Conservation (phyloP, 2,329 filamentous ascomycete species). For the Fusarium redolens region DNA sequence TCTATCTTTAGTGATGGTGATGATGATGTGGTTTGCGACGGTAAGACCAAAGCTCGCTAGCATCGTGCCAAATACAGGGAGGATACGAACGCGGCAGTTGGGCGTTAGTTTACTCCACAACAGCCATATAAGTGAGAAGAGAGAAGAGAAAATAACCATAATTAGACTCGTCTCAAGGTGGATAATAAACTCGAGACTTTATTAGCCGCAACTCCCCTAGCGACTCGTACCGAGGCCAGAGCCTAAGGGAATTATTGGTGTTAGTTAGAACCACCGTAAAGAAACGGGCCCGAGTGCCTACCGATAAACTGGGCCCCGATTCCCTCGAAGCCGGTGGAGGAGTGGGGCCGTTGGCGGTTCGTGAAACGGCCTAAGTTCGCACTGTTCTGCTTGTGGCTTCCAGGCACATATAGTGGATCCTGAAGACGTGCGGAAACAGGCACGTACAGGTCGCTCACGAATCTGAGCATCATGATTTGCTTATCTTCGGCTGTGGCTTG, state of each 20-base stretch:
- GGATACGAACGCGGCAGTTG: slow-evolving; percentile 92
- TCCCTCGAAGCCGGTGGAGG: not conserved
- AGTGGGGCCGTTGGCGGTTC: not conserved
- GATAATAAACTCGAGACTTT: not conserved
- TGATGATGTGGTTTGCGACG: slow-evolving; percentile 90
- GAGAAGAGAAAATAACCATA: not conserved
- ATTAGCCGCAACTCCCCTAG: not conserved
- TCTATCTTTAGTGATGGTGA: slow-evolving; percentile 68
- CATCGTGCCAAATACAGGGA: slow-evolving; percentile 96
- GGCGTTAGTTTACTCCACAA: slow-evolving; percentile 54
- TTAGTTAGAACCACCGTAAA: not conserved
- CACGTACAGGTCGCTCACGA: not conserved
- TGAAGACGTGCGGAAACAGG: slow-evolving; percentile 1
- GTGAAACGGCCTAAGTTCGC: not conserved
- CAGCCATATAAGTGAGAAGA: not conserved
- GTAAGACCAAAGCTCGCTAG: slow-evolving; percentile 94
- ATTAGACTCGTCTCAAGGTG: not conserved
- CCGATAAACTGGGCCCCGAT: slow-evolving; percentile 1
- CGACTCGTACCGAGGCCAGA: not conserved
- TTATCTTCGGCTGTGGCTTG: not conserved
- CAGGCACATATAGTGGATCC: not conserved
- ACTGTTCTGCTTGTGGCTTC: not conserved
- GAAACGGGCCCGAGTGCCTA: not conserved
- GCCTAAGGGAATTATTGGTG: not conserved
- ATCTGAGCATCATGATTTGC: not conserved